phyloP scores from a whole-genome alignment of 169 alveolate species.

The Babesia gibsoni region DNA sequence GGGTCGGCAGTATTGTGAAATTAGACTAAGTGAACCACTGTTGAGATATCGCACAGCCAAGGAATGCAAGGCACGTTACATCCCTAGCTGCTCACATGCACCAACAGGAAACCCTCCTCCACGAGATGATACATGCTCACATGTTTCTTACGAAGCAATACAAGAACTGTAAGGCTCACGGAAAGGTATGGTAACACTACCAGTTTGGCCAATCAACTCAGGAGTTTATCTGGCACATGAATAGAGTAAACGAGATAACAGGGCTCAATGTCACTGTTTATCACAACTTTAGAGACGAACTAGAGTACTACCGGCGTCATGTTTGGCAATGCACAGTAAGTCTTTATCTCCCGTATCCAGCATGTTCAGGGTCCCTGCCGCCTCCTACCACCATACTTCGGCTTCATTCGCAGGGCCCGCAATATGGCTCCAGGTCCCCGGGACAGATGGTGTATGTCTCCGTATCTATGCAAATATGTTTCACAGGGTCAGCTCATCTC shows the following conservation, averaged over 20 bases:
- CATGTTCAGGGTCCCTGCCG: slow-evolving; percentile 86
- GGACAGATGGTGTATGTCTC: slow-evolving; percentile 87
- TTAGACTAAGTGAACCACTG: slow-evolving; percentile 89
- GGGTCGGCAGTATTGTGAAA: slow-evolving; percentile 82
- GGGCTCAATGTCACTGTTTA: slow-evolving; percentile 87
- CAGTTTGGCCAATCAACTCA: slow-evolving; percentile 6
- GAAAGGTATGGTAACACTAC: slow-evolving; percentile 66
- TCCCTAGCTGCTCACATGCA: background rate
- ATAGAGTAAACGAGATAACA: slow-evolving; percentile 81
- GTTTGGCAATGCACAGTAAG: slow-evolving; percentile 91
- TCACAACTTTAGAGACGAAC: slow-evolving; percentile 91
- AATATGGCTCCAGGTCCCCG: slow-evolving; percentile 88
- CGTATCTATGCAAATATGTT: background rate
- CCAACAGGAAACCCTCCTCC: slow-evolving; percentile 89
- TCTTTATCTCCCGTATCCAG: background rate
- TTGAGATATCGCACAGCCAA: slow-evolving; percentile 85
- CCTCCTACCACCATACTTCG: slow-evolving; percentile 87
- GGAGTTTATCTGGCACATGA: slow-evolving; percentile 87
- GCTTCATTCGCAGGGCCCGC: slow-evolving; percentile 86
- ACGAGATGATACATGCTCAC: slow-evolving; percentile 96
- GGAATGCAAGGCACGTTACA: slow-evolving; percentile 79
- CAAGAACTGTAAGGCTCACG: slow-evolving; percentile 85
- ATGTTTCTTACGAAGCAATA: slow-evolving; percentile 78
- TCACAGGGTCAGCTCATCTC: slow-evolving; percentile 37
- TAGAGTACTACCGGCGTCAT: slow-evolving; percentile 83